Evolutionary conservation across 106 monocot genomes (phyloP).

Genomic region (Apostasia shenzhenica): DNA sequence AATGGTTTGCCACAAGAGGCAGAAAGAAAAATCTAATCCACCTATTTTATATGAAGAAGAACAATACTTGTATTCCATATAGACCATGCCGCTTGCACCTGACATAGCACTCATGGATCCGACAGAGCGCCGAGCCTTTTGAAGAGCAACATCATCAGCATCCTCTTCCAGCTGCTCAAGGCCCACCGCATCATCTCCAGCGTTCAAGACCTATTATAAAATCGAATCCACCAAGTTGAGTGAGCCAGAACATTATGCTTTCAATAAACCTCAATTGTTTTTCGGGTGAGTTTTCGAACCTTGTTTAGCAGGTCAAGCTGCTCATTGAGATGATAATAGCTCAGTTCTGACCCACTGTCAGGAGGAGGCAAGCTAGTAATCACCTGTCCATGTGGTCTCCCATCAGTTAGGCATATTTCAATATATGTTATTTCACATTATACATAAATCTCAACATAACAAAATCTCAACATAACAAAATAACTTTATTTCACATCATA

Average conservation of each 20-base stretch:
- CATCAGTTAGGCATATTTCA: background rate
- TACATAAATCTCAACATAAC: no score
- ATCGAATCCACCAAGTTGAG: background rate
- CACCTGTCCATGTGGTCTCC: constrained; percentile 30
- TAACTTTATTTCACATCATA: no score
- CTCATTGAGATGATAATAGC: constrained; percentile 51
- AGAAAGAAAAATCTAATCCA: background rate
- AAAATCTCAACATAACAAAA: no score
- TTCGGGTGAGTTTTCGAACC: constrained; percentile 16
- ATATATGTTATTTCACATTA: no score
- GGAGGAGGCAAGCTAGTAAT: constrained; percentile 90
- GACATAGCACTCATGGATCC: constrained; percentile 91
- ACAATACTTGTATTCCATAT: constrained; percentile 90
- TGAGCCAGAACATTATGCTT: background rate
- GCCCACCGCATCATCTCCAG: constrained; percentile 82
- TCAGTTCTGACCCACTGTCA: constrained; percentile 66
- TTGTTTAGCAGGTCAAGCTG: constrained; percentile 80
- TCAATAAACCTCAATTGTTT: no score
- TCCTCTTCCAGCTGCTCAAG: constrained; percentile 92
- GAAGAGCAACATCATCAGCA: constrained; percentile 75
- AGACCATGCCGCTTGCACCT: constrained; percentile 82
- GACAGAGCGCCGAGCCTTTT: constrained; percentile 56
- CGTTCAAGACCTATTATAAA: constrained; percentile 54
- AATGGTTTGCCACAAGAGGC: background rate
- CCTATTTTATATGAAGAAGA: background rate